Percentiles rank a stretch among this genome's conserved stretches.
phyloP scores from a whole-genome alignment of 2,329 filamentous ascomycete species.

The Stenocarpella maydis region DNA sequence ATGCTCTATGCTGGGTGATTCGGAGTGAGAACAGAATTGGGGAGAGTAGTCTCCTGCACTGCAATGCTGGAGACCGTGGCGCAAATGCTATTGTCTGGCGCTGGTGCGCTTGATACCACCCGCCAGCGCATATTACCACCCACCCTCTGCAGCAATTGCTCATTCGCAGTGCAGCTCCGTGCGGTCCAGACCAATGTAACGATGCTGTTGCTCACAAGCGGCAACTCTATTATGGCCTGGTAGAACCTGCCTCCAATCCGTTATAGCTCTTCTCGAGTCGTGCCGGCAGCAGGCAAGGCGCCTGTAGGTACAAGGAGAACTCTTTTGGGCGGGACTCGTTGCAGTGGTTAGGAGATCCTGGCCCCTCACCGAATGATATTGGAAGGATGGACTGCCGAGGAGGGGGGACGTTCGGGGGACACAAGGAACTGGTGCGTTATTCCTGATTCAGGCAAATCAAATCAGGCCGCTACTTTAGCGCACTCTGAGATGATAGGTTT shows the following conservation, averaged over 20 bases:
- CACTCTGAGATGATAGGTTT: constrained; percentile 16
- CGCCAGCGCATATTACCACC: not conserved
- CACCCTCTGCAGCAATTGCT: not conserved
- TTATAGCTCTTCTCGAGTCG: not conserved
- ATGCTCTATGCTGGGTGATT: not conserved
- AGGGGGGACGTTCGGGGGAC: constrained; percentile 13
- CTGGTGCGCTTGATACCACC: not conserved
- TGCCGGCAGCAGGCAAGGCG: constrained; percentile 2
- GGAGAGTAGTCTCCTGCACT: not conserved
- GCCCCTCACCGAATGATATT: constrained; percentile 17
- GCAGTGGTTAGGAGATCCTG: not conserved
- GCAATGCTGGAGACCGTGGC: not conserved
- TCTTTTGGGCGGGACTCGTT: constrained; percentile 4
- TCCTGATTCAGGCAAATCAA: constrained; percentile 23
- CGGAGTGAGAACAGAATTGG: not conserved
- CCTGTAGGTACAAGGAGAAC: not conserved
- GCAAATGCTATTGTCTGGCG: not conserved
- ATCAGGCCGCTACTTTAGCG: constrained; percentile 32
- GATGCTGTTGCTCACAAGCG: not conserved
- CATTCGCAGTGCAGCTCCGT: not conserved
- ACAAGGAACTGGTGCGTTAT: constrained; percentile 29
- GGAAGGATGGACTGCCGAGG: constrained; percentile 22
- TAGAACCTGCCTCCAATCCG: not conserved
- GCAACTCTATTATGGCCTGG: not conserved
- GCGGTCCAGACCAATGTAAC: not conserved